Evolutionary conservation across 129 eudicot species (phyloP), one percentile per base, ranked within the genome.

Genomic region (Kitagawia praeruptora): DNA sequence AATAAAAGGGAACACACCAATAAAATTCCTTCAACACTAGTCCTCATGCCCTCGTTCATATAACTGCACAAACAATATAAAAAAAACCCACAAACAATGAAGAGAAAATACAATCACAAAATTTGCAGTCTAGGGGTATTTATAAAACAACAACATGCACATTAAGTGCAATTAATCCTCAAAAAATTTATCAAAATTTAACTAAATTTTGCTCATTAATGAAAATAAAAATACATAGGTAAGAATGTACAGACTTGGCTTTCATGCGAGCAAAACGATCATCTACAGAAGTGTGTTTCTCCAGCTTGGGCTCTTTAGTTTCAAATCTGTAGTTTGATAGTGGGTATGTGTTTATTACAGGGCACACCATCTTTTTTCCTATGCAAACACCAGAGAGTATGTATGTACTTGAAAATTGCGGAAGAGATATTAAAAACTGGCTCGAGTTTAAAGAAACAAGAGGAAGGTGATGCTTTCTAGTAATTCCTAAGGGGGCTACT

Each of bases 31-130:
- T 88, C 97, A 37, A 92, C 96, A 73, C 93, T 92, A 10, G 96
- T 92, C 89, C 96, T 90, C 96, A 88, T 92, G 79, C 97, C 97
- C 78, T 90, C 96, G 80, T 85, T 92, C 90, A 84, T 86, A 77
- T 92, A 89, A 75, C 96, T 92, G 87, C 85, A 85, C 80, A 78
- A 75, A 39, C 42, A 51, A 53, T 18, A 31, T 25, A 34, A 34
- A 51, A 53, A 75, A 11, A 37, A 28, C 3, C 7, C n/a, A 37
- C 5, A 71, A 71, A 18, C 3, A 19, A 21, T 4, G 18, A 23
- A 38, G 2, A 3, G 19, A 74, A 28, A 49, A 79, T 71, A 78
- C 49, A 66, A 82, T 70, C 6, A 70, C 74, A 41, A 39, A 42
- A 19, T 18, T 39, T 42, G 37, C 44, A 81, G 56, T 56, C 89